Conservation (phyloP, 2,329 filamentous ascomycete species). For the Rutstroemia sp. region DNA sequence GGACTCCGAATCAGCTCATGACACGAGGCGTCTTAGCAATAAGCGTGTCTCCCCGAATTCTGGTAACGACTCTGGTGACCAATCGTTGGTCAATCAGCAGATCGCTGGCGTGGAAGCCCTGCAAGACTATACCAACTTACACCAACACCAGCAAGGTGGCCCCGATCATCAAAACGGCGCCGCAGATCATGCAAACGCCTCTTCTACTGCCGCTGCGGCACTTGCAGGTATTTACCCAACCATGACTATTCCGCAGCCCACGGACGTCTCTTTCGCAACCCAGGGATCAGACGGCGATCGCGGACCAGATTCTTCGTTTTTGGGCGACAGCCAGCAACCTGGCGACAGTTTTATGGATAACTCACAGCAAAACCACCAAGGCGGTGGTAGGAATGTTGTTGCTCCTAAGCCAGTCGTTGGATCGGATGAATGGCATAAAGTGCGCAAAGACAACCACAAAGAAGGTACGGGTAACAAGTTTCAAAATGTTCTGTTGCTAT, state of each 20-base stretch:
- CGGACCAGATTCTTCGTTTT: conserved; percentile 32
- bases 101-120: conserved; percentile 26
- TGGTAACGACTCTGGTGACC: conserved; percentile 21
- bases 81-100: conserved; percentile 18
- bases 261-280: conserved; percentile 43
- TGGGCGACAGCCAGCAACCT: conserved; percentile 30
- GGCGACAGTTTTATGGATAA: conserved; percentile 32
- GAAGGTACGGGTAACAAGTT: conserved; percentile 57
- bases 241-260: conserved; percentile 49
- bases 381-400: conserved; percentile 15
- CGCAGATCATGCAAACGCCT: conserved; percentile 35
- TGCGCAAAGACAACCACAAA: conserved; percentile 97
- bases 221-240: conserved; percentile 36
- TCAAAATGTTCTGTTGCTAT: conserved; percentile 12
- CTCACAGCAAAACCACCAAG: conserved; percentile 29
- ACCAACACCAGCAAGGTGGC: conserved; percentile 35
- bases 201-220: conserved; percentile 52
- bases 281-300: conserved; percentile 35
- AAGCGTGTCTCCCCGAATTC: conserved; percentile 30
- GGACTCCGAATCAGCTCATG: conserved; percentile 30
- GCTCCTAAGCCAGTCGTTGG: conserved; percentile 78
- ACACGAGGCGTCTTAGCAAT: conserved; percentile 26
- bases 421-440: conserved; percentile 95
- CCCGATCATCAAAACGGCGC: conserved; percentile 46
- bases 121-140: conserved; percentile 34